Base-by-base conservation (phyloP, 345 rosid species). In the Hypericum androsaemum region DNA sequence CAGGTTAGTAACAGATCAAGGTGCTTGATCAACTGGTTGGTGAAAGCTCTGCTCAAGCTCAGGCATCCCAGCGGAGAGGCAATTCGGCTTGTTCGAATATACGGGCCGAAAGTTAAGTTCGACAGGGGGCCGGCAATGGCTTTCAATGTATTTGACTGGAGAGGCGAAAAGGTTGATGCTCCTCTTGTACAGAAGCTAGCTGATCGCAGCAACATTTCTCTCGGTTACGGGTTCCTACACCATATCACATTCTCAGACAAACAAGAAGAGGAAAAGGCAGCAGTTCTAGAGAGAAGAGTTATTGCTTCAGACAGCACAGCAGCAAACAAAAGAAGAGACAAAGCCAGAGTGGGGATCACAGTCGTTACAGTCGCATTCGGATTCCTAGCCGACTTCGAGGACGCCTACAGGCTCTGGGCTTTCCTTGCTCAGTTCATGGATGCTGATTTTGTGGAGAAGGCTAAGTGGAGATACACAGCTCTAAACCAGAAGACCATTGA, bases 71-170 rank as follows among this genome's bases (percentile, higher is more conserved):
- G 77, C 66, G 61, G 77, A 9, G 69, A 71, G 42, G 78, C 71
- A 35, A 58, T 62, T 43, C 64, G 67, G 6, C 72, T 89, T 3
- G 74, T 89, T 44, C 78, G 85, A 63, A 80, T 89, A 57, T 86
- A 86, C 11, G 97, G 96, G 42, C 96, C 96, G 10, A 84, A 82
- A 71, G 58, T 89, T 22, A 82, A 76, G 57, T 86, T 86, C 13
- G 88, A 89, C 22, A 68, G 97, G 6, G 96, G 92, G 50, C 83
- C 94, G 32, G 97, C 96, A 11, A 59, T 89, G 64, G 90, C 97
- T 0, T 86, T 89, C 73, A 84, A 84, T 58, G 66, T 86, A 40
- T 84, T 81, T 46, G 87, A 89, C 64, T 82, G 83, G 89, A 86
- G 80, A 53, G 88, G 94, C 28, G 83, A 78, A 56, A 86, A 78